Evolutionary conservation across 306 rosid genomes (phyloP).

Genomic region (Cucurbita ficifolia): DNA sequence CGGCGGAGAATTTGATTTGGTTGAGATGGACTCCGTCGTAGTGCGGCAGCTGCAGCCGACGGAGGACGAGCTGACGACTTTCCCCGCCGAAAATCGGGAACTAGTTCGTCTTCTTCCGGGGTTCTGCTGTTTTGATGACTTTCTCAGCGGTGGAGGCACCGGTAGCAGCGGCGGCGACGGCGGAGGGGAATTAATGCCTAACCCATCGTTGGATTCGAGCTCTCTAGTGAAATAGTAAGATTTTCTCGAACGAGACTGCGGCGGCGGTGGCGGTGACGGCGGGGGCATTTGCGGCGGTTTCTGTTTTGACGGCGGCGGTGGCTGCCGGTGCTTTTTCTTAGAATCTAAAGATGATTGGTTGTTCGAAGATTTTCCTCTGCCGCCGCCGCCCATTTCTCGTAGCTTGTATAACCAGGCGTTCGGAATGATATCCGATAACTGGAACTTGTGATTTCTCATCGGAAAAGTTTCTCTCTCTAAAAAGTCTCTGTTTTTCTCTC

Average conservation of each 20-base stretch:
- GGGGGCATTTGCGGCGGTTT: background rate
- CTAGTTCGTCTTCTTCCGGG: conserved; percentile 13
- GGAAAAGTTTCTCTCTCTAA: background rate
- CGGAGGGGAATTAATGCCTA: conserved; percentile 18
- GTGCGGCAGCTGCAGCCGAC: conserved; percentile 32
- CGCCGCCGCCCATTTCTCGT: conserved; percentile 37
- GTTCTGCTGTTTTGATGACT: conserved; percentile 43
- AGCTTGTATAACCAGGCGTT: conserved; percentile 90
- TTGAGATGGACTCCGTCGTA: conserved; percentile 41
- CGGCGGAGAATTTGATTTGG: conserved; percentile 34
- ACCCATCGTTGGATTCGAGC: conserved; percentile 18
- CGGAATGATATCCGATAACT: conserved; percentile 71
- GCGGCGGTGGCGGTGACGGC: background rate
- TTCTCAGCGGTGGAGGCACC: conserved; percentile 26
- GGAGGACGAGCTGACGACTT: conserved; percentile 24
- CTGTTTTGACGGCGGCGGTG: conserved; percentile 9
- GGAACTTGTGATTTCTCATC: conserved; percentile 76
- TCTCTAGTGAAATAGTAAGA: conserved; percentile 74
- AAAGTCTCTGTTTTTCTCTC: background rate
- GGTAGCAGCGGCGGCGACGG: conserved; percentile 17
- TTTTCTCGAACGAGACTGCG: conserved; percentile 43
- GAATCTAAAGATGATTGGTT: conserved; percentile 6
- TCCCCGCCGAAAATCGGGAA: conserved; percentile 17
- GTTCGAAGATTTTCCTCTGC: conserved; percentile 1
- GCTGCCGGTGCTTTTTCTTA: conserved; percentile 26